A percentile compares a stretch with the other conserved stretches of the same genome.
Conservation (phyloP, 345 rosid genomes). For the Punica granatum region DNA sequence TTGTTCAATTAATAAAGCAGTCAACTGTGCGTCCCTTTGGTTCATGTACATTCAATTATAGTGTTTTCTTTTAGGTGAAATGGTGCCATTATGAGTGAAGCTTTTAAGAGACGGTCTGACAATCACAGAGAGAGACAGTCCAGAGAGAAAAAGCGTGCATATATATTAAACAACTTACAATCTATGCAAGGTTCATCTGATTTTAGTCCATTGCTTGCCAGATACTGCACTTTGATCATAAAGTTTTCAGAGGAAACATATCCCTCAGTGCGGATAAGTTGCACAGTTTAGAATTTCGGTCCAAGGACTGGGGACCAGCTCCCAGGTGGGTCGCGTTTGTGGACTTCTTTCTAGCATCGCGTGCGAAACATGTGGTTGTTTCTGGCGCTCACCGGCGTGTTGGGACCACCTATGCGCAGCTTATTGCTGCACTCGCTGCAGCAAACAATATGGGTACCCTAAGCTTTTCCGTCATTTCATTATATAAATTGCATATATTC, state of each 20-base stretch:
- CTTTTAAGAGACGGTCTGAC: not conserved
- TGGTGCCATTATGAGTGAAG: not conserved
- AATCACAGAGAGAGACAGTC: not conserved
- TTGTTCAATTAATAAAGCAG: not conserved
- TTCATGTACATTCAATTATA: not conserved
- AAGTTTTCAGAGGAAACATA: slow-evolving; percentile 55
- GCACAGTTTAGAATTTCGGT: slow-evolving; percentile 52
- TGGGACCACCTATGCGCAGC: slow-evolving; percentile 88
- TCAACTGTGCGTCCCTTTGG: not conserved
- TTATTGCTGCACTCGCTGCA: slow-evolving; percentile 82
- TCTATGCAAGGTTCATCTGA: not conserved
- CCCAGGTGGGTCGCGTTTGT: slow-evolving; percentile 99
- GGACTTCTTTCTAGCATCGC: slow-evolving; percentile 93
- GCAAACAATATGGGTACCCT: slow-evolving; percentile 66
- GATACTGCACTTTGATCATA: slow-evolving; percentile 82
- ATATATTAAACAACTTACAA: not conserved
- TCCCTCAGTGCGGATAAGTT: slow-evolving; percentile 29
- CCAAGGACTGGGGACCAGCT: slow-evolving; percentile 97
- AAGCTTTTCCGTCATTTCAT: slow-evolving; percentile 1
- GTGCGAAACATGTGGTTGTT: slow-evolving; percentile 66
- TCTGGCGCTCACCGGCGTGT: slow-evolving; percentile 90
- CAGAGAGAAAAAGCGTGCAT: not conserved
- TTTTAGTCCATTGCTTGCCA: slow-evolving; percentile 22
- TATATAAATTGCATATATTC: not conserved
- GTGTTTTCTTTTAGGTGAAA: not conserved